phyloP scores from a whole-genome alignment of 2,329 filamentous ascomycete species.

The Trichoderma afroharzianum region DNA sequence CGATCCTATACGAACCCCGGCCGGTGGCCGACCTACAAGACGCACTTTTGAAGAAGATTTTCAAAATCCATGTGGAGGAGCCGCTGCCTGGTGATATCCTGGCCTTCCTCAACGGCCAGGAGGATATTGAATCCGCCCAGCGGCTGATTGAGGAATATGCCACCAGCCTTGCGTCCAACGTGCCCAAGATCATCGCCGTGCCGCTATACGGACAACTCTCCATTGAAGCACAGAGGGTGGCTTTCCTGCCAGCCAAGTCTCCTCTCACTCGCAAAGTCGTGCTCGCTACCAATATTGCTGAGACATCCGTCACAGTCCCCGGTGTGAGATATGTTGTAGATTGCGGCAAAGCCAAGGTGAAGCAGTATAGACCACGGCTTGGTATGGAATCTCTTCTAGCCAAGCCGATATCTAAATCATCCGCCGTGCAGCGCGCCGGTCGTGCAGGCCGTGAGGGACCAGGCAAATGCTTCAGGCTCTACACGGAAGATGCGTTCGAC shows the following conservation, averaged over 20 bases:
- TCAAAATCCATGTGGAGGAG: slow-evolving; percentile 82
- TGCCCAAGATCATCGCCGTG: slow-evolving; percentile 69
- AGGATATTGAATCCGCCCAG: slow-evolving; percentile 82
- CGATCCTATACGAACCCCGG: slow-evolving; percentile 67
- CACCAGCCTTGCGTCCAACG: slow-evolving; percentile 64
- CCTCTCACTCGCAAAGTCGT: slow-evolving; percentile 83
- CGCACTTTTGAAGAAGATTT: slow-evolving; percentile 73
- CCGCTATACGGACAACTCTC: slow-evolving; percentile 89
- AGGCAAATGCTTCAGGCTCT: slow-evolving; percentile 85
- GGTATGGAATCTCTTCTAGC: slow-evolving; percentile 88
- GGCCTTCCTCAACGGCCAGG: slow-evolving; percentile 88
- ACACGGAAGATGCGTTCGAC: slow-evolving; percentile 74
- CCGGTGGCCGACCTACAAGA: slow-evolving; percentile 81
- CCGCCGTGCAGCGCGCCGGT: slow-evolving; percentile 85
- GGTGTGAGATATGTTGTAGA: slow-evolving; percentile 91
- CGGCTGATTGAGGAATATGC: slow-evolving; percentile 78
- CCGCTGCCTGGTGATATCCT: slow-evolving; percentile 92
- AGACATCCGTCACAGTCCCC: slow-evolving; percentile 93
- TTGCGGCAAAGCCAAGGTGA: slow-evolving; percentile 89
- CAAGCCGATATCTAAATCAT: slow-evolving; percentile 89
- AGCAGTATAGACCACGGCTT: slow-evolving; percentile 79
- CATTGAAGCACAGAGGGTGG: slow-evolving; percentile 78
- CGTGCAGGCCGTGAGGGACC: slow-evolving; percentile 89
- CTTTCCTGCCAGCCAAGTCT: slow-evolving; percentile 72
- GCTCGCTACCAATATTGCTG: slow-evolving; percentile 94